Evolutionary conservation across 139 green algal genomes (phyloP).

Genomic region (Mesotaenium endlicherianum): DNA sequence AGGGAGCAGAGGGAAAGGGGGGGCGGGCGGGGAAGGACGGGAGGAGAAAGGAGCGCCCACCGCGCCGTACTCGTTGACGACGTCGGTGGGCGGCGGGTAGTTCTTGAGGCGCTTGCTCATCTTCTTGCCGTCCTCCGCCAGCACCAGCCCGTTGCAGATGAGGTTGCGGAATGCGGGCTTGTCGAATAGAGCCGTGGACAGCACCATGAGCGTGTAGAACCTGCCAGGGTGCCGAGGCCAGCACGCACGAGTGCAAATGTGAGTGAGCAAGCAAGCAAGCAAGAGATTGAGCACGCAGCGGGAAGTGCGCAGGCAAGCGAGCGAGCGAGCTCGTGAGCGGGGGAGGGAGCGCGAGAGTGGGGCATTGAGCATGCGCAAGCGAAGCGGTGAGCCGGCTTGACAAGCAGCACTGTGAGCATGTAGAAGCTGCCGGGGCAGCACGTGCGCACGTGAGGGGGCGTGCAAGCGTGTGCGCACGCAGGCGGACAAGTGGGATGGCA

Average conservation of each 20-base stretch:
- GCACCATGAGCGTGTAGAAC: constrained; percentile 99
- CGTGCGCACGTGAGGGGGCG: no score
- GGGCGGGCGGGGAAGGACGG: not conserved
- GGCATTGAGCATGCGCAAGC: not conserved
- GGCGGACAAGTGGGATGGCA: no score
- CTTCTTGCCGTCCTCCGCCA: constrained; percentile 97
- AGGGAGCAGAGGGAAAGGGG: constrained; percentile 6
- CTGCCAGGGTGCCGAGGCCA: not conserved
- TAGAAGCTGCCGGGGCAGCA: no score
- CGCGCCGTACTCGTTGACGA: constrained; percentile 47
- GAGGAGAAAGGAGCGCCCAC: constrained; percentile 4
- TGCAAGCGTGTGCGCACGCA: no score
- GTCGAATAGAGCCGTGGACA: constrained; percentile 97
- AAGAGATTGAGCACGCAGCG: not conserved
- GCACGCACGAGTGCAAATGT: not conserved
- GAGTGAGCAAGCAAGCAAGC: not conserved
- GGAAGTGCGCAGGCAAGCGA: no score
- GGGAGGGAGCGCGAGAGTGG: not conserved
- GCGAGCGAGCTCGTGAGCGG: no score
- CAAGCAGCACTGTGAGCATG: no score
- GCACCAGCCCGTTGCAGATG: constrained; percentile 98
- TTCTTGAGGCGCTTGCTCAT: constrained; percentile 99
- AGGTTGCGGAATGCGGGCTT: constrained; percentile 97
- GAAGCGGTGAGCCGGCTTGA: not conserved
- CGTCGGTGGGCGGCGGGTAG: constrained; percentile 78